Conservation (phyloP, 177 flowering plant species). For the Vitis hybrid region DNA sequence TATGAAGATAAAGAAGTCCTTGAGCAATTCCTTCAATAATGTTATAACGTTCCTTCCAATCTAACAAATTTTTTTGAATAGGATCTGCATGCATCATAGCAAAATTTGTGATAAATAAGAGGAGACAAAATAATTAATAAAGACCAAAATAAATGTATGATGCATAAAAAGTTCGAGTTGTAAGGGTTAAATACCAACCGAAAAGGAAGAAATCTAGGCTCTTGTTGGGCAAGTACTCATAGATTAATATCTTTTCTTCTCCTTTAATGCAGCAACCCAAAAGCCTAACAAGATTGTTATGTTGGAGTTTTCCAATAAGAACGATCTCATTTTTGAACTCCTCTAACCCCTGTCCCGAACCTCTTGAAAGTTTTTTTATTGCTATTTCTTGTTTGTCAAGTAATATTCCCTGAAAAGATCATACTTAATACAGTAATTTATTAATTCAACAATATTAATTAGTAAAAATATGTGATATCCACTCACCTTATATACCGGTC, state of each 20-base stretch:
- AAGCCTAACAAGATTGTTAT: slow-evolving; percentile 3
- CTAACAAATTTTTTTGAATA: no score
- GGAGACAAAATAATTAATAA: no score
- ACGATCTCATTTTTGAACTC: slow-evolving; percentile 13
- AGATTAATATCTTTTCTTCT: slow-evolving; percentile 2
- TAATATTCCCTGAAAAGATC: no score
- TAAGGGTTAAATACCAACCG: no score
- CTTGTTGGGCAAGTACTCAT: slow-evolving; percentile 13
- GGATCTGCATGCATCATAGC: no score
- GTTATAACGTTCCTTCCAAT: slow-evolving; percentile 6
- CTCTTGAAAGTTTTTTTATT: slow-evolving; percentile 3
- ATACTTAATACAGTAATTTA: no score
- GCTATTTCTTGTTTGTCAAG: no score
- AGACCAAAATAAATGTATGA: no score
- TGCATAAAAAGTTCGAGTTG: no score
- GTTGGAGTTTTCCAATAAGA: slow-evolving; percentile 7
- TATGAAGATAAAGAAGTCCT: slow-evolving; percentile 13
- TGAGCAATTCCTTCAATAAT: slow-evolving; percentile 13
- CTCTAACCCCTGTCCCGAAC: slow-evolving; percentile 2
- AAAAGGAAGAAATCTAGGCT: slow-evolving; percentile 2
- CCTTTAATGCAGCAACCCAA: slow-evolving; percentile 9
- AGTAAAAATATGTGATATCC: no score
- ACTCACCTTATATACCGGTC: slow-evolving; percentile 29
- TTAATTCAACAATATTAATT: no score
- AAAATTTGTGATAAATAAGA: no score